These are phyloP conservation scores for Ramalina peruviana DNA, from an alignment of 495 filamentous ascomycete species.

Conservation along the genomic window DNA sequence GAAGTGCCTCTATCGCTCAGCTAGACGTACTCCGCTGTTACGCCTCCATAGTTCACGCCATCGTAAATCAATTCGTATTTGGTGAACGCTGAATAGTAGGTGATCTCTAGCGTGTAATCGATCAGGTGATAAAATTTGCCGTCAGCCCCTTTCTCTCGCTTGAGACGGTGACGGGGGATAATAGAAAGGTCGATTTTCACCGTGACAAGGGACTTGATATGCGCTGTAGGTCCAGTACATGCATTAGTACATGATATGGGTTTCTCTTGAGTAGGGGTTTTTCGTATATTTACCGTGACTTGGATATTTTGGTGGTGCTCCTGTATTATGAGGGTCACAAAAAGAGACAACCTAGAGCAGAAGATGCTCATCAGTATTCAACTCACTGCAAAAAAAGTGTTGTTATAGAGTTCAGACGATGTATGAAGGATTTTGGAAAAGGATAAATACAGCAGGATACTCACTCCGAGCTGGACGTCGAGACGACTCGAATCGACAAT, in stretches of 20 bases:
- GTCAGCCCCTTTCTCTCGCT: conserved; percentile 11
- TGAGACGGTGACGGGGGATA: conserved; percentile 1
- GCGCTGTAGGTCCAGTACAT: neutral
- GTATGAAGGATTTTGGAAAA: no score
- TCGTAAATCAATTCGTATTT: conserved; percentile 17
- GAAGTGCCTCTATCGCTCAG: no score
- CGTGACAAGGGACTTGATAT: conserved; percentile 7
- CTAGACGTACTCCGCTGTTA: conserved; percentile 22
- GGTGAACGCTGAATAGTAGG: conserved; percentile 18
- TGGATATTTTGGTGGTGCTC: conserved; percentile 8
- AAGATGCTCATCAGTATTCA: no score
- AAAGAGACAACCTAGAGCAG: no score
- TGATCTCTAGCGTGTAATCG: conserved; percentile 15
- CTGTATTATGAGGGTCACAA: neutral
- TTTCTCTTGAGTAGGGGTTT: no score
- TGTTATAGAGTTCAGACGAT: no score
- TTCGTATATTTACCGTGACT: neutral
- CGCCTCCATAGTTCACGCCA: conserved; percentile 14
- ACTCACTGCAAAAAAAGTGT: no score
- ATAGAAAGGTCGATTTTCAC: conserved; percentile 8
- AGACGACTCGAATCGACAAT: no score
- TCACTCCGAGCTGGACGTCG: no score
- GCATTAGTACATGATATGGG: no score
- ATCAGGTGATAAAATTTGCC: conserved; percentile 15
- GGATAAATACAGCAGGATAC: no score